A percentile compares a stretch with the other conserved stretches of the same genome.
Evolutionary conservation across 768 basidiomycete species (phyloP).

Genomic region (Paxillus rubicundulus): DNA sequence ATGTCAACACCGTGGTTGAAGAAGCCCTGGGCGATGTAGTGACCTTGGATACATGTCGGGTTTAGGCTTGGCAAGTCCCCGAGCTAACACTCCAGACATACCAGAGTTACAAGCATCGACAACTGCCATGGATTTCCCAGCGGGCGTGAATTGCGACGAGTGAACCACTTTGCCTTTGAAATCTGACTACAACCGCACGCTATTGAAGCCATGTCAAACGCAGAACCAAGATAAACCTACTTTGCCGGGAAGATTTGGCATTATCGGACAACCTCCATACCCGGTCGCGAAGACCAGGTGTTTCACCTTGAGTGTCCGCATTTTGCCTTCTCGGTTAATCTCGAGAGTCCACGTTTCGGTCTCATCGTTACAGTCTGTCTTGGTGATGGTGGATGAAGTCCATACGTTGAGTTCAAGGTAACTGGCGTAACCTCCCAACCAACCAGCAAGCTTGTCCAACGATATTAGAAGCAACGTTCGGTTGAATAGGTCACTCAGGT

Average conservation of each 20-base stretch:
- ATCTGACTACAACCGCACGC: conserved; percentile 29
- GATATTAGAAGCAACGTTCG: neutral
- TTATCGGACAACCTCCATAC: conserved; percentile 41
- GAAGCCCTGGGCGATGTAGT: conserved; percentile 39
- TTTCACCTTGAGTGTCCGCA: conserved; percentile 38
- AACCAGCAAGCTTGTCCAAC: conserved; percentile 52
- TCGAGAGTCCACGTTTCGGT: conserved; percentile 47
- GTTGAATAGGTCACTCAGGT: neutral
- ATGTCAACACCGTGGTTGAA: conserved; percentile 28
- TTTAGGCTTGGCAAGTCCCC: too few relatives aligned
- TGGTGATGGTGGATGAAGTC: conserved; percentile 48
- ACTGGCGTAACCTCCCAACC: conserved; percentile 61
- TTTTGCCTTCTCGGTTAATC: conserved; percentile 33
- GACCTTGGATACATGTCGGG: conserved; percentile 21
- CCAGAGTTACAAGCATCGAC: conserved; percentile 70
- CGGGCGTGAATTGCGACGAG: conserved; percentile 48
- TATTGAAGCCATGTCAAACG: neutral
- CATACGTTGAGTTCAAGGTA: conserved; percentile 62
- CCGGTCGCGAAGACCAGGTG: conserved; percentile 61
- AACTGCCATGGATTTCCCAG: conserved; percentile 48
- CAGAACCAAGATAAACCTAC: conserved; percentile 19
- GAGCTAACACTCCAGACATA: too few relatives aligned
- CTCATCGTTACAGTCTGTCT: conserved; percentile 36
- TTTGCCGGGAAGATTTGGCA: conserved; percentile 45
- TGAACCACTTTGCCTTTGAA: conserved; percentile 58